phyloP scores from a whole-genome alignment of 768 basidiomycete genomes.

The Leccinum variicolor region DNA sequence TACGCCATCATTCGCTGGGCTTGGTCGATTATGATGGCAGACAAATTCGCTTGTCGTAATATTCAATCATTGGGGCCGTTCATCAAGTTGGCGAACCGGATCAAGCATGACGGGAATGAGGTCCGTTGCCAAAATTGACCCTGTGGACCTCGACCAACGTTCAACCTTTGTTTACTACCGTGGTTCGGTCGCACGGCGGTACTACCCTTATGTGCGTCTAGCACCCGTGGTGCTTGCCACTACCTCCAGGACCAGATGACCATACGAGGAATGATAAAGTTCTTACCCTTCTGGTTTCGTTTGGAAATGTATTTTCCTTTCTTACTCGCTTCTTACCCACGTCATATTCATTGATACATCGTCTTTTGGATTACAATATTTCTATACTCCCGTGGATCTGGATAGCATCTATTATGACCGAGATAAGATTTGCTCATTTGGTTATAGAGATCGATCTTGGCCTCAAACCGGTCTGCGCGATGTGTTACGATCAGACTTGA shows the following conservation, averaged over 20 bases:
- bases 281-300: background rate
- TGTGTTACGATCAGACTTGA: background rate
- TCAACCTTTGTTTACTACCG: conserved; percentile 9
- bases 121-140: background rate
- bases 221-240: conserved; percentile 11
- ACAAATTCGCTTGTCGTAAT: background rate
- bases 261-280: background rate
- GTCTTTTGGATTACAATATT: background rate
- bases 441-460: background rate
- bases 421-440: conserved; percentile 1
- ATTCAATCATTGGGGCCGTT: background rate
- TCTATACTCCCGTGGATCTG: background rate
- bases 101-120: background rate
- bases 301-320: background rate
- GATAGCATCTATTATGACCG: background rate
- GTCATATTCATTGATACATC: background rate
- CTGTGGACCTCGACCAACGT: conserved; percentile 5
- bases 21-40: conserved; percentile 20
- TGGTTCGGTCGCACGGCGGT: conserved; percentile 1
- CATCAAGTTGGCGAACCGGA: background rate
- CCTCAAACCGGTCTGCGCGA: background rate
- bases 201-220: conserved; percentile 19
- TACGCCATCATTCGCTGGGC: conserved; percentile 16
- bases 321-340: background rate
- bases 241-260: conserved; percentile 13